Evolutionary conservation across 306 rosid genomes (phyloP), one percentile per base, ranked within the genome.

Genomic region (Rosa multiflora): DNA sequence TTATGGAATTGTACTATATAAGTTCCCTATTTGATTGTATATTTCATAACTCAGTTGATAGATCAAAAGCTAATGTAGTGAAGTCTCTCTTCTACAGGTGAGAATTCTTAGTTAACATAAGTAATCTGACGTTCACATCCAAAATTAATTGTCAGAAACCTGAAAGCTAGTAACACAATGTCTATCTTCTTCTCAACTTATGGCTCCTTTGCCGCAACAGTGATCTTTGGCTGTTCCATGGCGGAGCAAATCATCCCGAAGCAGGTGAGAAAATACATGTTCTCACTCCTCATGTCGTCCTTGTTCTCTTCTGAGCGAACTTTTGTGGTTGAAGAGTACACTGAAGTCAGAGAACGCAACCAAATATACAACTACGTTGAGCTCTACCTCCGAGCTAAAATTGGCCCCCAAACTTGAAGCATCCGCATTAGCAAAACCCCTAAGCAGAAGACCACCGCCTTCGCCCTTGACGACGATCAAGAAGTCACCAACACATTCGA

Each of bases 211-310:
- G 80, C 87, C 2, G 84, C 84, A 32, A 29, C 85, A 37, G 21
- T 75, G 74, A 87, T 84, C 86, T 18, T 87, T 42, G 32, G 82
- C 21, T 82, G 86, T 5, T 81, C 86, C 29, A 64, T 84, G 67
- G 76, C 74, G 52, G 80, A 77, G 67, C 81, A 87, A 2, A 42
- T 87, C 73, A 48, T 87, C 14, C 88, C 90, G 0, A 5, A 17
- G 18, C 80, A 67, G 14, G 39, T 87, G 58, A 78, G 75, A 13
- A 18, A 78, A 39, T 84, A 63, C 71, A 76, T 86, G 40, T 0
- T 8, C 72, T 56, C 80, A 8, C 39, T 73, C 40, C 5, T 86
- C 47, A 5, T 6, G 29, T n/a, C 79, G 32, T 53, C 8, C 78
- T 83, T 51, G 55, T n/a, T 61, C 52, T 59, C 85, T 52, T 49